Base-by-base conservation (phyloP, 768 basidiomycete species). In the Fomitopsis pulvina region DNA sequence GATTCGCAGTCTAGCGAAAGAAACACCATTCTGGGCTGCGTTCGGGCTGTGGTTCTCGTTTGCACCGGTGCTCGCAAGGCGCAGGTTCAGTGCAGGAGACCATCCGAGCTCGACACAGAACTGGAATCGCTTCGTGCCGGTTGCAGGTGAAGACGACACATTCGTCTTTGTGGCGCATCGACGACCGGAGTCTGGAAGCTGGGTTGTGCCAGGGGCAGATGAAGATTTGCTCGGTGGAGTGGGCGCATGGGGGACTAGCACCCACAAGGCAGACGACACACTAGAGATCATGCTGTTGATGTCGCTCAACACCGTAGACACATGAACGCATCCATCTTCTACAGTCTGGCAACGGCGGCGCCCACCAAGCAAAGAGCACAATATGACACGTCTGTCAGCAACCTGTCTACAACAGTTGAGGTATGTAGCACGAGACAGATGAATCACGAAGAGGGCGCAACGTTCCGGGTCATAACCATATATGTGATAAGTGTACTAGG, bases 1-100 rank as follows among this genome's bases (percentile, higher is more conserved):
- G 64, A 69, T 87, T 16, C 80, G 89, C 22, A 88, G 83, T 53
- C 70, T 88, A 26, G 52, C 75, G 0, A 87, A 86, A 56, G 90
- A 92, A 61, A 70, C 77, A 0, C 70, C 79, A 0, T 92, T 92
- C 64, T 92, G 89, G 88, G 70, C 73, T 3, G 81, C 83, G 2
- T 88, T 92, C 55, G 89, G 89, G 18, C 65, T 85, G 18, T 91
- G 85, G 85, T 90, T 87, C 64, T 58, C 71, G 20, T 89, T 80
- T 52, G 59, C 65, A 38, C 85, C 81, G 3, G 77, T 85, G 4
- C 66, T 58, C 29, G 57, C 65, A 41, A 43, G 48, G 38, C 21
- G 37, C 16, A 20, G 20, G 37, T 2, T 46, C 16, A 26, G 25
- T 7, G 22, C n/a, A 9, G n/a, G 10, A 38, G 38, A 21, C 28